phyloP scores from a whole-genome alignment of 2,329 filamentous ascomycete genomes.

The Monosporascus cannonballus region DNA sequence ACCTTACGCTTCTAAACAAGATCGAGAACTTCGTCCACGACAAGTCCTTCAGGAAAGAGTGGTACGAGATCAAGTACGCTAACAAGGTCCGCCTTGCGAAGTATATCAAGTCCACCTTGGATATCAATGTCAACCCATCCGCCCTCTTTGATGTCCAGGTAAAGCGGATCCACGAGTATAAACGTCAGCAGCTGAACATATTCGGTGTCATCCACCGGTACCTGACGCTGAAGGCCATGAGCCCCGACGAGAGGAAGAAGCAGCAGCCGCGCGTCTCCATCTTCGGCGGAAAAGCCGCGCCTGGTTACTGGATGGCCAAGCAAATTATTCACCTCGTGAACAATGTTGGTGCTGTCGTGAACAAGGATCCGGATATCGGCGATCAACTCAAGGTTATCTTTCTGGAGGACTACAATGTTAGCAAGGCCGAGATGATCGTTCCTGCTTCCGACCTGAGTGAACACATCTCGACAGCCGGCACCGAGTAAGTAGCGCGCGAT shows the following conservation, averaged over 20 bases:
- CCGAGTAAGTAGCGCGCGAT: slow-evolving; percentile 52
- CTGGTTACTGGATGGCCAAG: slow-evolving; percentile 99
- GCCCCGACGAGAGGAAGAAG: slow-evolving; percentile 78
- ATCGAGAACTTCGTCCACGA: slow-evolving; percentile 81
- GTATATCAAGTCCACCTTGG: slow-evolving; percentile 78
- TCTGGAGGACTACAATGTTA: slow-evolving; percentile 97
- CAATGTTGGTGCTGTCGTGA: slow-evolving; percentile 81
- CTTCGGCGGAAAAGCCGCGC: slow-evolving; percentile 95
- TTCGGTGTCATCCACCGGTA: slow-evolving; percentile 97
- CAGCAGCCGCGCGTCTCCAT: slow-evolving; percentile 84
- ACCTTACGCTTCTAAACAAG: slow-evolving; percentile 79
- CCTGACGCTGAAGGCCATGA: slow-evolving; percentile 80
- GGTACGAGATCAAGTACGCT: slow-evolving; percentile 92
- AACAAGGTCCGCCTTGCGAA: slow-evolving; percentile 92
- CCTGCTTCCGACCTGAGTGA: slow-evolving; percentile 95
- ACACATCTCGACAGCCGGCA: slow-evolving; percentile 97
- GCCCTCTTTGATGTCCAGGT: slow-evolving; percentile 96
- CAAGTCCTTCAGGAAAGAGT: slow-evolving; percentile 85
- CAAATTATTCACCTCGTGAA: slow-evolving; percentile 97
- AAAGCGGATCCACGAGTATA: slow-evolving; percentile 99
- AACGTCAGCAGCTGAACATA: slow-evolving; percentile 97
- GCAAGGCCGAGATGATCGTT: slow-evolving; percentile 95
- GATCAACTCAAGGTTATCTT: slow-evolving; percentile 96
- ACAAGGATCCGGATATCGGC: slow-evolving; percentile 86
- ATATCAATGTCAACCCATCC: slow-evolving; percentile 77